These are phyloP conservation scores for Leishmania arabica DNA, from an alignment of 208 protist genomes.

Conservation along the genomic window DNA sequence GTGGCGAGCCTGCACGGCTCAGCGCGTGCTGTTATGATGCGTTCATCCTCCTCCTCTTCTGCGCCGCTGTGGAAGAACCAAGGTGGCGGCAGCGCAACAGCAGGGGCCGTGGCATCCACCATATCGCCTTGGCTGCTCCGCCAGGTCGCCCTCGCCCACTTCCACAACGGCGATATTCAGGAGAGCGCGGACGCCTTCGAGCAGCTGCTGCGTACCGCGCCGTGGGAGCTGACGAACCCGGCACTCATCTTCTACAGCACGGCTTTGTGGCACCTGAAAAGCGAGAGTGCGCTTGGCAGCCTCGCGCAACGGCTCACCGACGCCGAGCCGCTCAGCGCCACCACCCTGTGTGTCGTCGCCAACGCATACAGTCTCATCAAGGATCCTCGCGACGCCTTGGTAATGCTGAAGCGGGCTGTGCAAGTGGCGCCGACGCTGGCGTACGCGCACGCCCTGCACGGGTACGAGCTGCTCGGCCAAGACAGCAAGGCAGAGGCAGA, in stretches of 20 bases:
- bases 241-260: conserved; percentile 95
- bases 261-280: conserved; percentile 95
- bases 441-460: conserved; percentile 94
- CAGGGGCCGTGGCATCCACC: background rate
- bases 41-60: background rate
- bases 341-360: conserved; percentile 92
- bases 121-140: conserved; percentile 49
- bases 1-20: background rate
- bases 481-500: conserved; percentile 94
- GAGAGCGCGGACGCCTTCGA: conserved; percentile 57
- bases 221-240: conserved; percentile 59
- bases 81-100: background rate
- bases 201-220: conserved; percentile 40
- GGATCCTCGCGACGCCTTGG: conserved; percentile 93
- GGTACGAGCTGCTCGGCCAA: conserved; percentile 95
- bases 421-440: conserved; percentile 86
- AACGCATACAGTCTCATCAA: conserved; percentile 95
- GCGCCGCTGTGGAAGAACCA: background rate
- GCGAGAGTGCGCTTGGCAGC: conserved; percentile 71
- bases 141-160: conserved; percentile 63
- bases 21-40: background rate
- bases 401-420: conserved; percentile 94
- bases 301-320: conserved; percentile 93
- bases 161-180: conserved; percentile 78
- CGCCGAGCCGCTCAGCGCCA: conserved; percentile 77